phyloP scores from a whole-genome alignment of 2,329 filamentous ascomycete genomes.

The Alternaria brassicae region DNA sequence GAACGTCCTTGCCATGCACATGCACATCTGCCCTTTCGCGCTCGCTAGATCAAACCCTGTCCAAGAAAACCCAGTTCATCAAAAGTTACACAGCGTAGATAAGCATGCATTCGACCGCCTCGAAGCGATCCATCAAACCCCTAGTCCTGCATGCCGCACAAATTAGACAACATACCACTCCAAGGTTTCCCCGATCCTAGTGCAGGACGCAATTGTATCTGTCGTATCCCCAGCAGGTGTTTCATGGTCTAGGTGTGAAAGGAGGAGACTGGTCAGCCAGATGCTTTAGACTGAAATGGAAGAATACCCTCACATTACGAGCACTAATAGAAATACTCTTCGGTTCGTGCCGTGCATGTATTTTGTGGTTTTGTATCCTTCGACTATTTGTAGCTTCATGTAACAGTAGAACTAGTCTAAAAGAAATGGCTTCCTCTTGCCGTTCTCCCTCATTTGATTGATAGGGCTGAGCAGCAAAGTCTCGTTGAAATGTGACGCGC shows the following conservation, averaged over 20 bases:
- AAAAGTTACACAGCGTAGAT: not conserved
- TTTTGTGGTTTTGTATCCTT: not conserved
- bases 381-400: not conserved
- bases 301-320: not conserved
- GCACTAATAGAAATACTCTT: not conserved
- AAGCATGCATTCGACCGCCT: not conserved
- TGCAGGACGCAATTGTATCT: slow-evolving; percentile 28
- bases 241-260: no score
- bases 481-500: not conserved
- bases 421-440: not conserved
- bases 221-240: no score
- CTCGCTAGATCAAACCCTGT: not conserved
- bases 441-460: not conserved
- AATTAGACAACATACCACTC: not conserved
- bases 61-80: not conserved
- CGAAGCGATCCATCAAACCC: not conserved
- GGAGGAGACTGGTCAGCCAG: not conserved
- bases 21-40: not conserved
- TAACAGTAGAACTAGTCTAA: not conserved
- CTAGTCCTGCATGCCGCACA: not conserved
- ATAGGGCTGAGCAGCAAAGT: not conserved
- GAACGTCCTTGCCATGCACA: not conserved
- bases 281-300: not conserved
- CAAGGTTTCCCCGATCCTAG: slow-evolving; percentile 19
- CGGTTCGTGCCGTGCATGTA: not conserved